Conservation (phyloP, 2,329 filamentous ascomycete species). For the Talaromyces verruculosus region DNA sequence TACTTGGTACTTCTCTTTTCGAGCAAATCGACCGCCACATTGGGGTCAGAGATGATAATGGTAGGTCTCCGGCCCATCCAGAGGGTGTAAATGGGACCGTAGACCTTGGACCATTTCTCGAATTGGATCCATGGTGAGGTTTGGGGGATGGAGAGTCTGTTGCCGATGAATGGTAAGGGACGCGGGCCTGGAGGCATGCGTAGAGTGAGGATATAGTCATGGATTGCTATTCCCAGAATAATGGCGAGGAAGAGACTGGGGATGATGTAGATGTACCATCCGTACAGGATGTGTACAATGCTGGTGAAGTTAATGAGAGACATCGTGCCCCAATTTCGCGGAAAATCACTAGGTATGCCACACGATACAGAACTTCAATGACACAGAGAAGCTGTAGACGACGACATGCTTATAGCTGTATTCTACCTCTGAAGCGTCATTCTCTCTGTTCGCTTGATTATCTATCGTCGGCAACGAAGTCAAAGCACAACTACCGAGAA, state of each 20-base stretch:
- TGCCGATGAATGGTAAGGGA: slow-evolving; percentile 31
- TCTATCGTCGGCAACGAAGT: background rate
- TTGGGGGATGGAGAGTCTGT: slow-evolving; percentile 28
- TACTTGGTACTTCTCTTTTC: slow-evolving; percentile 42
- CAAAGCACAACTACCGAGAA: background rate
- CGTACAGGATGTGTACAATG: background rate
- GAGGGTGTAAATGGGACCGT: slow-evolving; percentile 40
- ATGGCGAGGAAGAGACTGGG: slow-evolving; percentile 1
- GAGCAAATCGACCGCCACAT: slow-evolving; percentile 38
- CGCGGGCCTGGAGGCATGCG: slow-evolving; percentile 36
- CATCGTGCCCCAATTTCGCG: background rate
- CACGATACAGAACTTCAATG: background rate
- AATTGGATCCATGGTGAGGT: slow-evolving; percentile 32
- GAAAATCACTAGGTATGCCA: background rate
- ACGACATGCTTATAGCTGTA: background rate
- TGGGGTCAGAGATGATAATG: slow-evolving; percentile 37
- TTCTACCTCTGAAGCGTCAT: background rate
- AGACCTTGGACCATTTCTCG: slow-evolving; percentile 35
- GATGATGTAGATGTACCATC: slow-evolving; percentile 4
- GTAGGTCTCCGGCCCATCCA: slow-evolving; percentile 38
- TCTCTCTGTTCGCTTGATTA: background rate
- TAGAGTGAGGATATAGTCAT: slow-evolving; percentile 24
- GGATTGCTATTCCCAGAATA: slow-evolving; percentile 28
- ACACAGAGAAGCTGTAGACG: background rate
- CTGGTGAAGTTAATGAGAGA: background rate